Conservation (phyloP, 768 basidiomycete species). For the Rhizopogon vesiculosus region DNA sequence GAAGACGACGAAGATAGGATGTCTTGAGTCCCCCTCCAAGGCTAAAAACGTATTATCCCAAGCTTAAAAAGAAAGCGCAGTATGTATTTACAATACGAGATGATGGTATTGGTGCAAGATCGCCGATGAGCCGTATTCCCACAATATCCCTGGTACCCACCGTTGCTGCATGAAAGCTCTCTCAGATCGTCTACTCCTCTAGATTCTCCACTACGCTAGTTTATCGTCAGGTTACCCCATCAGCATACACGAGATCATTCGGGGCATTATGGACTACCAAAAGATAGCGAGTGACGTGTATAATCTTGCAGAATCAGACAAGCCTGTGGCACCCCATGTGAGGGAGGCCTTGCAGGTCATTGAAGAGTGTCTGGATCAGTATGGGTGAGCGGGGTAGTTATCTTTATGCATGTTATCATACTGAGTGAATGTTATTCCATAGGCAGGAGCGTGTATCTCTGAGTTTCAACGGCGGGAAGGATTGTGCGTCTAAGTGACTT, state of each 20-base stretch:
- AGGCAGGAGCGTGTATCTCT: conserved; percentile 73
- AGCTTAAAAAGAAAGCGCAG: not conserved
- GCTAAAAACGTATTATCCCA: too few species aligned
- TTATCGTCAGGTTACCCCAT: conserved; percentile 1
- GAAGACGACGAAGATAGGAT: too few species aligned
- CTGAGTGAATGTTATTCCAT: conserved; percentile 10
- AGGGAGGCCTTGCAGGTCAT: conserved; percentile 82
- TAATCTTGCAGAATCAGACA: conserved; percentile 47
- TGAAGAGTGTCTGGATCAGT: conserved; percentile 65
- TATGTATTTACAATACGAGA: not conserved
- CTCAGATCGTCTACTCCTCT: conserved; percentile 1
- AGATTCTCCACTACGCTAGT: not conserved
- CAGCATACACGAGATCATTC: conserved; percentile 1
- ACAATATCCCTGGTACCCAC: conserved; percentile 4
- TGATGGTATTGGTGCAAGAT: not conserved
- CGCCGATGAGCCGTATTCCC: conserved; percentile 7
- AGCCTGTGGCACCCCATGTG: conserved; percentile 56
- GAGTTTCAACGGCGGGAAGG: conserved; percentile 98
- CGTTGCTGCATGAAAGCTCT: conserved; percentile 8
- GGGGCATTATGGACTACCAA: conserved; percentile 41
- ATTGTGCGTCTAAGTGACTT: conserved; percentile 58
- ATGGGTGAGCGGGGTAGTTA: conserved; percentile 59
- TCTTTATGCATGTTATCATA: not conserved
- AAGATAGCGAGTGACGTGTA: conserved; percentile 58
- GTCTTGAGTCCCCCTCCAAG: too few species aligned